phyloP scores from a whole-genome alignment of 2,329 filamentous ascomycete species.

The Calonectria crousiana region DNA sequence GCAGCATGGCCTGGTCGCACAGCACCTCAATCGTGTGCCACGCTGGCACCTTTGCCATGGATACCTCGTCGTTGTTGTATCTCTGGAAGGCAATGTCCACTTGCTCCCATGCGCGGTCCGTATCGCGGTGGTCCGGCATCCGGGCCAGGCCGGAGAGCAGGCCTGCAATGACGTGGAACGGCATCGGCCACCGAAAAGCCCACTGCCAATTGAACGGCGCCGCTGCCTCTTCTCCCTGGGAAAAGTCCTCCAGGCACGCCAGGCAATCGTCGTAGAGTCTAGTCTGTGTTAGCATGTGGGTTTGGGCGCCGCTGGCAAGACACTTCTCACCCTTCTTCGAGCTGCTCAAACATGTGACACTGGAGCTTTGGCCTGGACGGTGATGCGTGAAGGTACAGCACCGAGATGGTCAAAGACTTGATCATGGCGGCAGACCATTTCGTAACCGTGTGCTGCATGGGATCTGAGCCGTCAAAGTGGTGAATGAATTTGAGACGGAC shows the following conservation, averaged over 20 bases:
- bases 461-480: slow-evolving; percentile 31
- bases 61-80: slow-evolving; percentile 33
- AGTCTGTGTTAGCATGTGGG: background rate
- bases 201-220: slow-evolving; percentile 31
- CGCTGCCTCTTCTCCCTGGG: slow-evolving; percentile 27
- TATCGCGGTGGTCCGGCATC: slow-evolving; percentile 27
- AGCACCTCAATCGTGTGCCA: slow-evolving; percentile 30
- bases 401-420: slow-evolving; percentile 27
- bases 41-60: slow-evolving; percentile 30
- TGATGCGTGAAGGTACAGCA: slow-evolving; percentile 30
- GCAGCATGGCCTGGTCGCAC: slow-evolving; percentile 31
- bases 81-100: slow-evolving; percentile 29
- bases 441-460: slow-evolving; percentile 29
- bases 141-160: slow-evolving; percentile 26
- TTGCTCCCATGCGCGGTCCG: slow-evolving; percentile 33
- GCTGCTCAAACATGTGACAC: slow-evolving; percentile 30
- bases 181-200: slow-evolving; percentile 35
- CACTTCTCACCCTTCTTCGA: slow-evolving; percentile 22
- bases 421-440: slow-evolving; percentile 29
- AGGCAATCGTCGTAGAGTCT: slow-evolving; percentile 34
- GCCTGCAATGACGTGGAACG: slow-evolving; percentile 28
- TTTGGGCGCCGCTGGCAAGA: background rate
- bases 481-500: slow-evolving; percentile 27
- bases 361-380: slow-evolving; percentile 22
- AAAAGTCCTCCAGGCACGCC: slow-evolving; percentile 30